A percentile compares a stretch with the other conserved stretches of the same genome.
phyloP scores from a whole-genome alignment of 73 alveolate species.

The Uronychia binucleata region DNA sequence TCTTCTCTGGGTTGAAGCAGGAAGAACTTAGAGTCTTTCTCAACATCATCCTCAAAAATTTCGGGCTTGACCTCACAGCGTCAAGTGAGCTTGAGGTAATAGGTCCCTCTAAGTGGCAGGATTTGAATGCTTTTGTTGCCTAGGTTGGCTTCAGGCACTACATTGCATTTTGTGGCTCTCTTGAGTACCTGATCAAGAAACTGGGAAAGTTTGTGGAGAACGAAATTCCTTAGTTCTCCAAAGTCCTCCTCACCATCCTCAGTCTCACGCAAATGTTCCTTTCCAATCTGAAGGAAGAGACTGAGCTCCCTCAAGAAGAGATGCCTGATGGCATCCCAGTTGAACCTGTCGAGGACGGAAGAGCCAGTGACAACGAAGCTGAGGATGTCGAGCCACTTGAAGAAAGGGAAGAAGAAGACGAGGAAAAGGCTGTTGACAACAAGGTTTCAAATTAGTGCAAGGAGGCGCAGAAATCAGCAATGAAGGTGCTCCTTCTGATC shows the following conservation, averaged over 20 bases:
- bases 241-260: neutral
- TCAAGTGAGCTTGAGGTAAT: neutral
- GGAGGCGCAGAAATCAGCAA: neutral
- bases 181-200: neutral
- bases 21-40: slow-evolving; percentile 30
- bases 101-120: neutral
- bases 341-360: neutral
- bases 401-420: slow-evolving; percentile 18
- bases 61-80: neutral
- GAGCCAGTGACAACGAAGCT: neutral
- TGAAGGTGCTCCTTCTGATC: neutral
- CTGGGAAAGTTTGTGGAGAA: neutral
- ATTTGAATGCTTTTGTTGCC: neutral
- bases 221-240: neutral
- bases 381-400: neutral
- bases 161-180: neutral
- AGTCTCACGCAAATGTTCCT: slow-evolving; percentile 3
- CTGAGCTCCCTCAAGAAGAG: neutral
- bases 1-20: slow-evolving; percentile 13
- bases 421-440: neutral
- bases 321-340: neutral
- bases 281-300: neutral
- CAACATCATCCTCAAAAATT: neutral
- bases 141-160: neutral
- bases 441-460: neutral